Evolutionary conservation across 495 filamentous ascomycete genomes (phyloP).

Genomic region (Xanthoparmelia taractica): DNA sequence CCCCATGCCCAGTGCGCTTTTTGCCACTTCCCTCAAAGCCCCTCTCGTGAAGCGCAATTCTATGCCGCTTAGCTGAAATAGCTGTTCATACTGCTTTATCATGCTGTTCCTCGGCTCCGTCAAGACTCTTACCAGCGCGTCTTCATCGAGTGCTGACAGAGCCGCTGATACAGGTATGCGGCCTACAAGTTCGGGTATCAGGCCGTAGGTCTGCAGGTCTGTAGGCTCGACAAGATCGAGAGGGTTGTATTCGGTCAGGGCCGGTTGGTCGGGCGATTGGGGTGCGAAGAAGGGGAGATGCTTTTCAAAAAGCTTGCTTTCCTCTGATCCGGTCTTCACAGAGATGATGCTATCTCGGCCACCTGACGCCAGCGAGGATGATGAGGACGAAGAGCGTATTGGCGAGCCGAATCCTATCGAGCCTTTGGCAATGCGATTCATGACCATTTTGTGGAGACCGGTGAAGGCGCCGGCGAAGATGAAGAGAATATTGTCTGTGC

Average conservation of each 20-base stretch:
- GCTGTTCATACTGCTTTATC: slow-evolving; percentile 72
- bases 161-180: slow-evolving; percentile 83
- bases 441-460: slow-evolving; percentile 80
- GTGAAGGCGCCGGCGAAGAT: slow-evolving; percentile 94
- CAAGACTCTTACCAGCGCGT: slow-evolving; percentile 75
- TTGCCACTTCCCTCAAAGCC: slow-evolving; percentile 71
- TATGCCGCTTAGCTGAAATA: slow-evolving; percentile 76
- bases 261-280: slow-evolving; percentile 27
- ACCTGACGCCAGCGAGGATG: slow-evolving; percentile 23
- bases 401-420: slow-evolving; percentile 88
- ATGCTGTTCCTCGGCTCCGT: slow-evolving; percentile 87
- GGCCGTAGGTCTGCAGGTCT: slow-evolving; percentile 83
- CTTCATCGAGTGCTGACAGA: slow-evolving; percentile 68
- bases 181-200: slow-evolving; percentile 92
- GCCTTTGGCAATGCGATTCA: slow-evolving; percentile 76
- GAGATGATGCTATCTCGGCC: slow-evolving; percentile 38
- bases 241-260: slow-evolving; percentile 56
- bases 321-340: slow-evolving; percentile 45
- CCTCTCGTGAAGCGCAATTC: slow-evolving; percentile 75
- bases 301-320: slow-evolving; percentile 56
- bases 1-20: slow-evolving; percentile 62
- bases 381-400: slow-evolving; percentile 44
- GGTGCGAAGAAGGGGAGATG: slow-evolving; percentile 60
- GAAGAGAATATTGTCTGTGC: slow-evolving; percentile 94
- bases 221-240: slow-evolving; percentile 72